Evolutionary conservation across 2,329 filamentous ascomycete genomes (phyloP), one percentile per base, ranked within the genome.

Genomic region (Aspergillus bombycis): DNA sequence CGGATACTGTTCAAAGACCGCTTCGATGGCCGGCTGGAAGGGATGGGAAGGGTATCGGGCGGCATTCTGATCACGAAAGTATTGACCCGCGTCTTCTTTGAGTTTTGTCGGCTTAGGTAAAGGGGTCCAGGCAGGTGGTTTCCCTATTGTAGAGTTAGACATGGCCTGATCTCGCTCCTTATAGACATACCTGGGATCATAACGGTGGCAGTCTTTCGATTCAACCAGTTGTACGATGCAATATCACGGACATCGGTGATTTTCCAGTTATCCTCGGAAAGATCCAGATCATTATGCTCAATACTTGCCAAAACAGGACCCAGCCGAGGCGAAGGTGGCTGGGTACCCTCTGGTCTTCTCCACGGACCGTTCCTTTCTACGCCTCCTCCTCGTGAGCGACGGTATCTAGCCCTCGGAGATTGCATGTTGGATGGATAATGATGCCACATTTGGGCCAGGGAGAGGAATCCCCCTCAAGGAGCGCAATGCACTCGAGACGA

Each of bases 151-250:
- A 34, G 57, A 50, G 19, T n/a, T 54, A 54, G 23, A 28, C 64
- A 50, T 23, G 32, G n/a, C n/a, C n/a, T n/a, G n/a, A n/a, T n/a
- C n/a, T n/a, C n/a, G n/a, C n/a, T n/a, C n/a, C n/a, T n/a, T n/a
- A n/a, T n/a, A n/a, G n/a, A n/a, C n/a, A n/a, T 62, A 82, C 82
- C 82, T 67, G 83, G 83, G 36, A 82, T 72, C 4, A 83, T 61
- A 14, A 86, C 82, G 0, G n/a, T 78, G 7, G 79, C 76, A 2
- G 55, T 32, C 38, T 71, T 68, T 12, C 52, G 63, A 32, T 76
- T 74, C 6, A 83, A 41, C 84, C 83, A 86, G 67, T 82, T 86
- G 75, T 84, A 87, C 0, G 84, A 86, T 23, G 81, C 79, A 34
- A 59, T 1, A 26, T n/a, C 26, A 28, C 16, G 19, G 21, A 28